phyloP scores from a whole-genome alignment of 2,329 filamentous ascomycete species.

The Leptosphaerulina australis region DNA sequence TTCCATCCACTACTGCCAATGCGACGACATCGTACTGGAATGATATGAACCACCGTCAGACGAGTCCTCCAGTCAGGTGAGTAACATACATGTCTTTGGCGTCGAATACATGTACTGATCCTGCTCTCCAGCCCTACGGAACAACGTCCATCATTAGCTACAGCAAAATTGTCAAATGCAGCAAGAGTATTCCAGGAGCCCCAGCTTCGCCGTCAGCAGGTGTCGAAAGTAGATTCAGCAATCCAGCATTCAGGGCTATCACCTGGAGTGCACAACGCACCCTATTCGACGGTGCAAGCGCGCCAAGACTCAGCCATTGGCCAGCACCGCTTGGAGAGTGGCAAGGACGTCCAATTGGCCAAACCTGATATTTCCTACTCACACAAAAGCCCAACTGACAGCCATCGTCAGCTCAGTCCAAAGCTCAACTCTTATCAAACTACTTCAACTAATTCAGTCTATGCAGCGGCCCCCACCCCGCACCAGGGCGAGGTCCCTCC shows the following conservation, averaged over 20 bases:
- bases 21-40: slow-evolving; percentile 15
- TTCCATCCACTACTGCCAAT: slow-evolving; percentile 12
- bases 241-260: slow-evolving; percentile 15
- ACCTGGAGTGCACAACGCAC: slow-evolving; percentile 13
- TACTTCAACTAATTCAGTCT: slow-evolving; percentile 17
- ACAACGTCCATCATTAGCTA: slow-evolving; percentile 1
- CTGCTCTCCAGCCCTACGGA: slow-evolving; percentile 10
- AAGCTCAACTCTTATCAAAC: slow-evolving; percentile 7
- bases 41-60: slow-evolving; percentile 21
- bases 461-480: slow-evolving; percentile 9
- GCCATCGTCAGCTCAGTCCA: slow-evolving; percentile 4
- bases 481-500: slow-evolving; percentile 8
- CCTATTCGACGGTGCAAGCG: slow-evolving; percentile 14
- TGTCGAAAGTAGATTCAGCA: slow-evolving; percentile 9
- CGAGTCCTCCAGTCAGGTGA: slow-evolving; percentile 18
- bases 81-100: not conserved
- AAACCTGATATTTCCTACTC: slow-evolving; percentile 22
- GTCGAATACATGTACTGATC: slow-evolving; percentile 5
- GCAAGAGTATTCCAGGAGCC: slow-evolving; percentile 7
- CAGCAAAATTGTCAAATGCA: not conserved
- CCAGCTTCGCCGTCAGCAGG: slow-evolving; percentile 8
- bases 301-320: slow-evolving; percentile 34
- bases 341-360: slow-evolving; percentile 23
- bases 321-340: slow-evolving; percentile 25
- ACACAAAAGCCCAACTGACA: slow-evolving; percentile 20